Evolutionary conservation across 768 basidiomycete genomes (phyloP).

Genomic region (Coprinopsis sp.): DNA sequence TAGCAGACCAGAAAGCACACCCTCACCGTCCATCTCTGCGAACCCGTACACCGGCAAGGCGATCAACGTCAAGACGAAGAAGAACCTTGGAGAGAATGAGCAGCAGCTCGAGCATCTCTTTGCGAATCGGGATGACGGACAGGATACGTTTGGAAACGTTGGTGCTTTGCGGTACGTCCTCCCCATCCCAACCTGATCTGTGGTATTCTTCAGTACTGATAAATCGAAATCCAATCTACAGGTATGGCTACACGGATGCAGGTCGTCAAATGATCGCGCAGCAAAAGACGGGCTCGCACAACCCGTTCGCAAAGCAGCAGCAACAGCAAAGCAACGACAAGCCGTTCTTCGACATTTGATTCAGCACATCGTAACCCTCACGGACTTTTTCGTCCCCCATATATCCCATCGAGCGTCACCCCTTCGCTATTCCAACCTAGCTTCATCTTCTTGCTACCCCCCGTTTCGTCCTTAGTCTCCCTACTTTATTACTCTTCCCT

Average conservation of each 20-base stretch:
- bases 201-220: not conserved
- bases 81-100: slow-evolving; percentile 53
- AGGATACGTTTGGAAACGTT: slow-evolving; percentile 93
- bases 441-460: too few relatives aligned
- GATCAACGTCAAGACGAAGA: slow-evolving; percentile 37
- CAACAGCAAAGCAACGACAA: slow-evolving; percentile 60
- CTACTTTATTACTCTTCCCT: too few relatives aligned
- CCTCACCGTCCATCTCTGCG: slow-evolving; percentile 35
- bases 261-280: slow-evolving; percentile 38
- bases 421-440: too few relatives aligned
- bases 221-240: too few relatives aligned
- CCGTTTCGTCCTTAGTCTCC: too few relatives aligned
- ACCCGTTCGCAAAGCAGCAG: slow-evolving; percentile 63
- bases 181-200: slow-evolving; percentile 1
- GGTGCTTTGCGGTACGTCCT: slow-evolving; percentile 61
- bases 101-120: slow-evolving; percentile 78
- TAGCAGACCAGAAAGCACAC: slow-evolving; percentile 18
- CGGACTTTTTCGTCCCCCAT: too few relatives aligned
- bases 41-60: slow-evolving; percentile 26
- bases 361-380: not conserved
- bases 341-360: slow-evolving; percentile 75
- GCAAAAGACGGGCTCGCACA: slow-evolving; percentile 52
- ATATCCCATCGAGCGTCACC: too few relatives aligned
- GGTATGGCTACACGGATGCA: slow-evolving; percentile 58
- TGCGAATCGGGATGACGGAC: slow-evolving; percentile 85